Conservation (phyloP, 164 flowering plant species). For the Magnolia changhungtana region DNA sequence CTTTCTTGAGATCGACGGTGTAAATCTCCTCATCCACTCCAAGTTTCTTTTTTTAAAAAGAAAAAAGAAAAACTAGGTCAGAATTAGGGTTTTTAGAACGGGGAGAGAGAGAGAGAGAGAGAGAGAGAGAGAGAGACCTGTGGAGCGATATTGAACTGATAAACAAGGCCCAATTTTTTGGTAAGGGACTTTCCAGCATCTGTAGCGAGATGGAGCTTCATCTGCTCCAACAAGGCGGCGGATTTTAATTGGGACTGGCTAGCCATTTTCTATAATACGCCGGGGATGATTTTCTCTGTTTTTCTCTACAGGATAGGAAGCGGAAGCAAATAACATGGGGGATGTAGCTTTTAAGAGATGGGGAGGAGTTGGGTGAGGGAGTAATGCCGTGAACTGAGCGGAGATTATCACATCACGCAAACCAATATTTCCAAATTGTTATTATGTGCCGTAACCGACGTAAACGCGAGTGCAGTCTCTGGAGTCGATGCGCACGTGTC, state of each 20-base stretch:
- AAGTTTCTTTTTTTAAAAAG: slow-evolving; percentile 49
- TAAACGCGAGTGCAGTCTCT: too few species aligned
- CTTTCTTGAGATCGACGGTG: slow-evolving; percentile 87
- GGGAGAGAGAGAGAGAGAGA: neutral
- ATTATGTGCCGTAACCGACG: too few species aligned
- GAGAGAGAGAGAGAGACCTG: slow-evolving; percentile 45
- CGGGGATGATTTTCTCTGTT: neutral
- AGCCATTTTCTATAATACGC: slow-evolving; percentile 13
- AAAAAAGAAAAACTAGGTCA: slow-evolving; percentile 7
- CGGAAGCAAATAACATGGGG: too few species aligned
- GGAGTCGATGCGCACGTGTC: too few species aligned
- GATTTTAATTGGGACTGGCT: slow-evolving; percentile 47
- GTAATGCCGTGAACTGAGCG: too few species aligned
- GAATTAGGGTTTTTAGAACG: neutral
- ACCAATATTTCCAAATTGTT: too few species aligned
- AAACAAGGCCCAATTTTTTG: slow-evolving; percentile 81
- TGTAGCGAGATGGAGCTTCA: slow-evolving; percentile 73
- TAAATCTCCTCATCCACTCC: slow-evolving; percentile 73
- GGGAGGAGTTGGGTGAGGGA: neutral
- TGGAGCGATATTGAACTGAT: slow-evolving; percentile 82
- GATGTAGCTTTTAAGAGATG: neutral
- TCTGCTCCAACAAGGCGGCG: slow-evolving; percentile 67
- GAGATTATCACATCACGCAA: too few species aligned
- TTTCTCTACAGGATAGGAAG: too few species aligned
- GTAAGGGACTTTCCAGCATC: slow-evolving; percentile 71